Conservation (phyloP, 2,329 filamentous ascomycete species). For the Knufia fluminis region DNA sequence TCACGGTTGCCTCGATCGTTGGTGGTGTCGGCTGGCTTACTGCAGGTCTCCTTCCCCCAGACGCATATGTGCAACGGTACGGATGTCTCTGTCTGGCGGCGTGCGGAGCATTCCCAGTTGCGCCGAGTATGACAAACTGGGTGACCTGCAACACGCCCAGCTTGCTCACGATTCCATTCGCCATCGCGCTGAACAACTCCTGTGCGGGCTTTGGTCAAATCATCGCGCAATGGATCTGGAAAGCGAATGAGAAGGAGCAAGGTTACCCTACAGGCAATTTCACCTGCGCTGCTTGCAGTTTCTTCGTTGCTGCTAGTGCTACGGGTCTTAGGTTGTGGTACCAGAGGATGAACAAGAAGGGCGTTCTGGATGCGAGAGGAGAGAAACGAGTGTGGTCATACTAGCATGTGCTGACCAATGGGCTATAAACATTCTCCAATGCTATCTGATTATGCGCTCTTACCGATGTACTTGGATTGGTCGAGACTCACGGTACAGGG, state of each 20-base stretch:
- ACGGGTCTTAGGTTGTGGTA: constrained; percentile 15
- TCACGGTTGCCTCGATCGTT: constrained; percentile 40
- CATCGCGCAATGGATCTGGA: constrained; percentile 65
- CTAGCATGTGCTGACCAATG: too few species aligned
- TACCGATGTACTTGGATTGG: too few species aligned
- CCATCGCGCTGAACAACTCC: constrained; percentile 61
- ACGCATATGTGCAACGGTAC: constrained; percentile 54
- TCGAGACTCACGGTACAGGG: too few species aligned
- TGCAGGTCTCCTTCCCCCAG: constrained; percentile 53
- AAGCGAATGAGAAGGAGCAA: constrained; percentile 47
- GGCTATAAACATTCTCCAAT: too few species aligned
- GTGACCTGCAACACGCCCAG: constrained; percentile 58
- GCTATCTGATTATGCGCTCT: too few species aligned
- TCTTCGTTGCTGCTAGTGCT: constrained; percentile 16
- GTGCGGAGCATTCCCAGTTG: constrained; percentile 58
- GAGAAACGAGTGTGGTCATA: constrained; percentile 15
- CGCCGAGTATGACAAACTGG: constrained; percentile 63
- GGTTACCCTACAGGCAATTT: constrained; percentile 64
- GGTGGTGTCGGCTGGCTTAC: constrained; percentile 51
- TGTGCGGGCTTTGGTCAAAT: constrained; percentile 63
- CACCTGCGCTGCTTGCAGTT: constrained; percentile 26
- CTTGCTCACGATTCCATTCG: constrained; percentile 57
- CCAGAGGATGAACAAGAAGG: constrained; percentile 16
- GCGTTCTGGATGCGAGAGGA: constrained; percentile 16
- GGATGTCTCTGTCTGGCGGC: constrained; percentile 60